Evolutionary conservation across 2,329 filamentous ascomycete species (phyloP).

Genomic region (Corynespora cassiicola): DNA sequence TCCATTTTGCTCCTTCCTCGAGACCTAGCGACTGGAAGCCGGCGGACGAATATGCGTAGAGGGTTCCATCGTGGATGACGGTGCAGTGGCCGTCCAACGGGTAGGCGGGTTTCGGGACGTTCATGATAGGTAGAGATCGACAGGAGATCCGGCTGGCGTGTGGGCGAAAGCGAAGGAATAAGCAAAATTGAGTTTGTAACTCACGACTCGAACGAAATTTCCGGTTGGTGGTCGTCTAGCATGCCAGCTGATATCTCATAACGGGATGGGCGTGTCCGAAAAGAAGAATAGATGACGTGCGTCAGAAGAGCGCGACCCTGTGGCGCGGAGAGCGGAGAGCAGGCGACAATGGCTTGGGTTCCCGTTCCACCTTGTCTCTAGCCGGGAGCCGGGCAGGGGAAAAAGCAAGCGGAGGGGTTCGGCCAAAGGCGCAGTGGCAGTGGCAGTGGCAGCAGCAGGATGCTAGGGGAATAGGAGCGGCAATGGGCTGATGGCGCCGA

Average conservation of each 20-base stretch:
- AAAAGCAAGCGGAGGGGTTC: background rate
- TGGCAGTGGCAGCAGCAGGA: background rate
- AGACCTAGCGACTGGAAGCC: conserved; percentile 79
- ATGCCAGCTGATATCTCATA: conserved; percentile 34
- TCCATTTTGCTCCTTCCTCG: conserved; percentile 74
- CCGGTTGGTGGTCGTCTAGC: conserved; percentile 23
- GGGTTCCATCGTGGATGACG: conserved; percentile 77
- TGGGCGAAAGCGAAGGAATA: conserved; percentile 17
- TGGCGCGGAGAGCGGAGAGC: conserved; percentile 15
- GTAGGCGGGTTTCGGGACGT: conserved; percentile 72
- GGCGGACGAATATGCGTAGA: conserved; percentile 80
- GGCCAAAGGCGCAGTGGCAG: background rate
- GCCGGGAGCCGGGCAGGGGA: conserved; percentile 9
- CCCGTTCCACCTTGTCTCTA: too few relatives aligned
- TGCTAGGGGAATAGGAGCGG: background rate
- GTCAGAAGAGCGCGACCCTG: conserved; percentile 17
- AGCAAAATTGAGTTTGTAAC: conserved; percentile 21
- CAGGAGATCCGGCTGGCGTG: conserved; percentile 12
- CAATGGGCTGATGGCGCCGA: background rate
- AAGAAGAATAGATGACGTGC: conserved; percentile 20
- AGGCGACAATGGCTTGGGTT: too few relatives aligned
- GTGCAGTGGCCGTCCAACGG: conserved; percentile 81
- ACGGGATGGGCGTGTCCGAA: conserved; percentile 20
- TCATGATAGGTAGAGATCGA: conserved; percentile 59
- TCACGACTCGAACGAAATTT: conserved; percentile 24